Conservation (phyloP, 441 rosid species). For the California macrophylla region DNA sequence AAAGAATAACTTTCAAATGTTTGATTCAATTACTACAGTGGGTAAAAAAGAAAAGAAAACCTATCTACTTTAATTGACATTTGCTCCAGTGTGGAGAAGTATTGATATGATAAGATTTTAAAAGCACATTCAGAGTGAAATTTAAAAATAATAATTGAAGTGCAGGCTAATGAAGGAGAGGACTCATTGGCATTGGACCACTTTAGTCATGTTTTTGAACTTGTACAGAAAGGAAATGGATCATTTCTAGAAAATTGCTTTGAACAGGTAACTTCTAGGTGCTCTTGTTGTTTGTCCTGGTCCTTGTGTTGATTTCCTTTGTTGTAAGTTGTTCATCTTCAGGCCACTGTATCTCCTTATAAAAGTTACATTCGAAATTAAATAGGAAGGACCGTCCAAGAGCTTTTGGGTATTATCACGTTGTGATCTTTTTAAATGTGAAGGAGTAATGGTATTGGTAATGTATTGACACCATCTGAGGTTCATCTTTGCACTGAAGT, state of each 20-base stretch:
- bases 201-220: conserved; percentile 1
- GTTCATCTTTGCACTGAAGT: not conserved
- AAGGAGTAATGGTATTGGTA: not conserved
- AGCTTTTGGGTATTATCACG: not conserved
- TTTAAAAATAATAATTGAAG: not conserved
- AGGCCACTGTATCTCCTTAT: not conserved
- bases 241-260: conserved; percentile 1
- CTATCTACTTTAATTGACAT: not conserved
- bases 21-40: not conserved
- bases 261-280: conserved; percentile 1
- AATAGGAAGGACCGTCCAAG: not conserved
- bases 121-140: not conserved
- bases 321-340: not conserved
- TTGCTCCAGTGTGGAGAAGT: not conserved
- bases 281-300: not conserved
- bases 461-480: not conserved
- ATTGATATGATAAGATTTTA: not conserved
- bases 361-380: not conserved
- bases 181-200: not conserved
- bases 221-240: conserved; percentile 8
- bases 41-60: not conserved
- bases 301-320: not conserved
- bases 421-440: not conserved
- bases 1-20: not conserved
- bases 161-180: conserved; percentile 9